Base-by-base conservation (phyloP, 495 filamentous ascomycete genomes). In the Penicillium atrosanguineum region DNA sequence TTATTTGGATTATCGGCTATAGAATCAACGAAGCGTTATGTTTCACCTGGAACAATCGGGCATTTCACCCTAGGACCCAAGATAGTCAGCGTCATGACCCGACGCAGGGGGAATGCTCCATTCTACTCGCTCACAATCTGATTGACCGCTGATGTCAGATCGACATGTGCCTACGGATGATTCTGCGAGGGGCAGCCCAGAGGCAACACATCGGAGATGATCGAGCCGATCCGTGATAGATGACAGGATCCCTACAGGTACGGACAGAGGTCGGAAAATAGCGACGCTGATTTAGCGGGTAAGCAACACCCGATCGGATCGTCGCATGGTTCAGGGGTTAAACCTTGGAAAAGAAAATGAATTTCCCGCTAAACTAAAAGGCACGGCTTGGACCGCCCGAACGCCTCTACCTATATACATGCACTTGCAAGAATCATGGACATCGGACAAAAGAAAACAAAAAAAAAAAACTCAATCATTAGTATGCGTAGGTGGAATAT, bases 401-500 rank as follows among this genome's bases (percentile, higher is more conserved):
- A 12, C 31, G 11, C 11, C 31, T 14, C 31, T 14, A 14, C 1
- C 31, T 34, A 14, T 12, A 11, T 14, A 34, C 11, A 12, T 34
- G 14, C 31, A 2, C 1, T 1, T 34, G 23, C 23, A 23, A 2
- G 23, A 23, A 23, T 5, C 23, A 2, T 23, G 2, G 23, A 23
- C 23, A 23, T 23, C 23, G 2, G 23, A 23, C 23, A 23, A 2
- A 23, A 23, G 23, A 23, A 23, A 23, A 2, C 23, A 23, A 23
- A 2, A 23, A 23, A 23, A 23, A 2, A 12, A 40, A 16, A 40
- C 7, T 40, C 16, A 40, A 40, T 40, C 38, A 40, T 20, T 5
- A 11, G 19, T 7, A 40, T 20, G 11, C 15, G 5, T 5, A 34
- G 57, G 56, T 20, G 50, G 52, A 28, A 77, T 60, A 57, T 74